Percentiles rank a stretch among this genome's conserved stretches.
Evolutionary conservation across 2,329 filamentous ascomycete genomes (phyloP).

Genomic region (Sordariomycetes sp.): DNA sequence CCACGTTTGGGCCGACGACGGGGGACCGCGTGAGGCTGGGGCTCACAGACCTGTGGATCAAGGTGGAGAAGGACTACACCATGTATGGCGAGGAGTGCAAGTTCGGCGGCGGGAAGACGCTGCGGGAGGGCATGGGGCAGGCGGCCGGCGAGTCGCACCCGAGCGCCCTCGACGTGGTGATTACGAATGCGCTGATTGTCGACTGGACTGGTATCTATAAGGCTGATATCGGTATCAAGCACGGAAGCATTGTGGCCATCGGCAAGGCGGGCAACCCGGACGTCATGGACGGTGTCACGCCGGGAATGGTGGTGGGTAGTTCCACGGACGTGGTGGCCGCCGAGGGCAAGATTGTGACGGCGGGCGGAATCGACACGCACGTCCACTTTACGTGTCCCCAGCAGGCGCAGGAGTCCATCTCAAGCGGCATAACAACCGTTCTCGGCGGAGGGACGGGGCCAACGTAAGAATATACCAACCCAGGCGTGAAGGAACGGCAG

Average conservation of each 20-base stretch:
- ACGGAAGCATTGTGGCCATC: constrained; percentile 76
- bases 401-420: constrained; percentile 72
- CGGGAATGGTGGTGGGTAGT: constrained; percentile 70
- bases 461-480: constrained; percentile 36
- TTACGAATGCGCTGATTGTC: constrained; percentile 82
- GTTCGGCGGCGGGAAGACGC: constrained; percentile 88
- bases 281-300: constrained; percentile 79
- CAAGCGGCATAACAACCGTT: constrained; percentile 82
- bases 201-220: constrained; percentile 94
- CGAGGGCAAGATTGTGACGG: constrained; percentile 83
- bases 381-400: constrained; percentile 95
- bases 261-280: constrained; percentile 97
- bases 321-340: constrained; percentile 88
- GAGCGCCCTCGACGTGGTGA: constrained; percentile 70
- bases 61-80: constrained; percentile 78
- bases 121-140: constrained; percentile 94
- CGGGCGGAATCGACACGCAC: constrained; percentile 81
- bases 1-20: constrained; percentile 88
- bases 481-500: not conserved
- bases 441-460: constrained; percentile 86
- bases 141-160: constrained; percentile 64
- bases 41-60: constrained; percentile 79
- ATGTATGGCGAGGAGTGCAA: constrained; percentile 87
- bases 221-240: constrained; percentile 88
- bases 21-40: constrained; percentile 78